Evolutionary conservation across 225 moss, liverwort and hornwort species (phyloP).

Genomic region (Thuidium tamariscinum): DNA sequence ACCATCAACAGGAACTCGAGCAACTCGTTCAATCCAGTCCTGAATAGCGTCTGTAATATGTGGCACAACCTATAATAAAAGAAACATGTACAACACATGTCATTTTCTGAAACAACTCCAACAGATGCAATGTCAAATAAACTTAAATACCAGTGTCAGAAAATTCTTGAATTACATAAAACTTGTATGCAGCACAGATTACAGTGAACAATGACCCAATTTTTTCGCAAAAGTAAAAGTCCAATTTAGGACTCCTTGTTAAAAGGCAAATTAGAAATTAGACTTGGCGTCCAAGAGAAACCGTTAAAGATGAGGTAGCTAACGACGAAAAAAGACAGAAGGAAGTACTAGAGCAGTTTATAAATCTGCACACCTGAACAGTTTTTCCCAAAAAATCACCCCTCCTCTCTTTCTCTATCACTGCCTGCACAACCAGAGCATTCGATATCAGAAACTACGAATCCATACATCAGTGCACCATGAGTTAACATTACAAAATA

Average conservation of each 20-base stretch:
- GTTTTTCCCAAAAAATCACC: conserved; percentile 88
- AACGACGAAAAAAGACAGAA: neutral
- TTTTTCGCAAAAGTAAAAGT: too few species aligned
- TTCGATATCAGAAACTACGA: neutral
- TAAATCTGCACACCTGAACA: conserved; percentile 49
- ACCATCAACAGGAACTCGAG: conserved; percentile 78
- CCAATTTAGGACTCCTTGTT: neutral
- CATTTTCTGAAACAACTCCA: neutral
- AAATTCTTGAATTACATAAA: neutral
- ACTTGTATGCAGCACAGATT: neutral
- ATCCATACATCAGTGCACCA: neutral
- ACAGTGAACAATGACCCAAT: neutral
- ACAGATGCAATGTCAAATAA: neutral
- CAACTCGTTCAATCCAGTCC: conserved; percentile 85
- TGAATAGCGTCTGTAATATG: conserved; percentile 88
- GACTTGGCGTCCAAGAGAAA: neutral
- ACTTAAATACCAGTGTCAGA: neutral
- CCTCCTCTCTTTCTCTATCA: conserved; percentile 79
- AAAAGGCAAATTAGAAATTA: neutral
- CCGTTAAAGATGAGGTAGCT: neutral
- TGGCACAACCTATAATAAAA: conserved; percentile 57
- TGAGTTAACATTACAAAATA: neutral
- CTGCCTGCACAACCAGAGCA: conserved; percentile 37
- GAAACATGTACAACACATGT: neutral
- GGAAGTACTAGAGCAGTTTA: neutral